Evolutionary conservation across 257 asterid species (phyloP).

Genomic region (Fraxinus quadrangulata): DNA sequence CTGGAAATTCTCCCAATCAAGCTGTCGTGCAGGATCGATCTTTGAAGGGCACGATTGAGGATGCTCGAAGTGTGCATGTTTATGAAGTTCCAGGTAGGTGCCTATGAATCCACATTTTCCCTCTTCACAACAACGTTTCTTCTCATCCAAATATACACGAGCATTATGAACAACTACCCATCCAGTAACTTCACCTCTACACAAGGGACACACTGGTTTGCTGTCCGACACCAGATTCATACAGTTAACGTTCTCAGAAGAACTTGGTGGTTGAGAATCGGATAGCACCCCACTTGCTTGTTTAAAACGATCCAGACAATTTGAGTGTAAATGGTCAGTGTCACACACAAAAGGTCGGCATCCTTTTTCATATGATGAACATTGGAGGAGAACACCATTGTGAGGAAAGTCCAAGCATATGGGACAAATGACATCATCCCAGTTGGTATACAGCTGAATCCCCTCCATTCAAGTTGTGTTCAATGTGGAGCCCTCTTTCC

Average conservation of each 20-base stretch:
- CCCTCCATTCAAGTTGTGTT: constrained; percentile 46
- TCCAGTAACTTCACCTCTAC: constrained; percentile 82
- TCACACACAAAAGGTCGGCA: constrained; percentile 81
- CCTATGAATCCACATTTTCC: constrained; percentile 66
- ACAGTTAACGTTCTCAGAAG: constrained; percentile 37
- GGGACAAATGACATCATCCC: constrained; percentile 77
- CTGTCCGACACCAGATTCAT: constrained; percentile 33
- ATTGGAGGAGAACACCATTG: constrained; percentile 78
- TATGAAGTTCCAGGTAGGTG: constrained; percentile 61
- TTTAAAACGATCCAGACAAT: constrained; percentile 75
- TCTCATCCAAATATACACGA: constrained; percentile 60
- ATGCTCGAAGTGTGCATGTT: constrained; percentile 71
- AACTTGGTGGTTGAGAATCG: constrained; percentile 36
- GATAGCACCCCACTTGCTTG: constrained; percentile 57
- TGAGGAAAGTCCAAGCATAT: constrained; percentile 83
- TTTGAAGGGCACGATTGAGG: constrained; percentile 80
- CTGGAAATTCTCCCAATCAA: constrained; percentile 87
- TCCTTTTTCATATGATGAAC: constrained; percentile 71
- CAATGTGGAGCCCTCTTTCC: constrained; percentile 31
- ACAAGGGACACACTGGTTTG: constrained; percentile 69
- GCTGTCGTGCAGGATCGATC: constrained; percentile 76
- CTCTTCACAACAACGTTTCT: constrained; percentile 75
- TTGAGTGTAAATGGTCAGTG: constrained; percentile 75
- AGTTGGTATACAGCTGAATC: constrained; percentile 60
- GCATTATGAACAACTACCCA: constrained; percentile 66